Evolutionary conservation across 2,329 filamentous ascomycete genomes (phyloP).

Genomic region (Talaromyces verruculosus): DNA sequence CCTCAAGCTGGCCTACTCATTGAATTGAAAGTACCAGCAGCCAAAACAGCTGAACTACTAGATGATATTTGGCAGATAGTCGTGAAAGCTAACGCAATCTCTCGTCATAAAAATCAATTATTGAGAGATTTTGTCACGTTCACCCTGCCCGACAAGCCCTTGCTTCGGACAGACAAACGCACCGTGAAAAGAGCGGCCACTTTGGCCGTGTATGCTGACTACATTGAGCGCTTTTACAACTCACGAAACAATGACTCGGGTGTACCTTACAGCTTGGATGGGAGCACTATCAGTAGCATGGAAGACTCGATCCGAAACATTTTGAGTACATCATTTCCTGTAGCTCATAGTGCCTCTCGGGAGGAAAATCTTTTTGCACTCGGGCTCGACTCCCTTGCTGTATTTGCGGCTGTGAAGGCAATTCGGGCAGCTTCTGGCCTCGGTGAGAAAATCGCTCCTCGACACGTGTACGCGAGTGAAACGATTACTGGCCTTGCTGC

Average conservation of each 20-base stretch:
- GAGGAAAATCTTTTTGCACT: background rate
- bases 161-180: slow-evolving; percentile 14
- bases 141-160: slow-evolving; percentile 5
- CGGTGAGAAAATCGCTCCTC: slow-evolving; percentile 2
- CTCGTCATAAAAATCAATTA: slow-evolving; percentile 16
- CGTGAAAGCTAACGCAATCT: background rate
- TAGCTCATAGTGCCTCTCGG: background rate
- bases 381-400: slow-evolving; percentile 13
- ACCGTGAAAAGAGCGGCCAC: slow-evolving; percentile 15
- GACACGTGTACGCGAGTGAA: slow-evolving; percentile 10
- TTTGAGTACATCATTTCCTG: background rate
- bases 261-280: background rate
- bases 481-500: slow-evolving; percentile 9
- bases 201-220: slow-evolving; percentile 11
- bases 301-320: slow-evolving; percentile 2
- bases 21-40: slow-evolving; percentile 16
- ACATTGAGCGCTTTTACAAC: slow-evolving; percentile 17
- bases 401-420: slow-evolving; percentile 7
- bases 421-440: background rate
- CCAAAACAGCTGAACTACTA: background rate
- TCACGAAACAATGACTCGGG: background rate
- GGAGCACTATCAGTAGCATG: background rate
- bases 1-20: slow-evolving; percentile 26
- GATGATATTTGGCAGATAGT: slow-evolving; percentile 12
- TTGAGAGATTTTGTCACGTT: slow-evolving; percentile 17